Percentiles rank a stretch among this genome's conserved stretches.
Evolutionary conservation across 2,329 filamentous ascomycete species (phyloP).

Genomic region (Simplicillium sp.): DNA sequence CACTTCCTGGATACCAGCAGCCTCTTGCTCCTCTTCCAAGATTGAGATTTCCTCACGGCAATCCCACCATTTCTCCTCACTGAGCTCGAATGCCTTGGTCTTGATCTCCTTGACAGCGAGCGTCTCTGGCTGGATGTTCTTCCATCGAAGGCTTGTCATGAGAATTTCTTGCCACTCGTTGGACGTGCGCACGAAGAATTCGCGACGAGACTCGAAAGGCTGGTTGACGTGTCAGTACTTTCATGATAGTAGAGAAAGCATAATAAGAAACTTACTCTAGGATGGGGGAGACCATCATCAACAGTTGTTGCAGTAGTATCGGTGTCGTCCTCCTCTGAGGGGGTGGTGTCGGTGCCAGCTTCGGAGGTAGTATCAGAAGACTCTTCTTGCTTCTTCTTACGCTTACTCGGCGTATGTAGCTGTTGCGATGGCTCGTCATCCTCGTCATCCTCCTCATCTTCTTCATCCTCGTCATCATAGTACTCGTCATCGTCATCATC

Average conservation of each 20-base stretch:
- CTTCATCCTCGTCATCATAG: constrained; percentile 42
- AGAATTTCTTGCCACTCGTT: constrained; percentile 86
- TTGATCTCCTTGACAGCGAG: constrained; percentile 85
- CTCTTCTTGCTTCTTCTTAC: constrained; percentile 44
- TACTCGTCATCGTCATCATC: constrained; percentile 50
- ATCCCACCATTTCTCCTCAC: constrained; percentile 99
- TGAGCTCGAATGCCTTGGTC: constrained; percentile 78
- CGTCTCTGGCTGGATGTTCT: constrained; percentile 55
- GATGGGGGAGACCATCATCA: constrained; percentile 68
- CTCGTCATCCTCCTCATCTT: constrained; percentile 37
- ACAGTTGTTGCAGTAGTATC: constrained; percentile 42
- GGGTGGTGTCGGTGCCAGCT: constrained; percentile 11
- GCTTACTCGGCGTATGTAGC: constrained; percentile 41
- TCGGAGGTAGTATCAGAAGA: constrained; percentile 27
- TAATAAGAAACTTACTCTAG: constrained; percentile 32
- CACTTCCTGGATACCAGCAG: constrained; percentile 88
- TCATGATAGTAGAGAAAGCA: neutral
- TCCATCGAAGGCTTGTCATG: constrained; percentile 64
- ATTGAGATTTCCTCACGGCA: constrained; percentile 85
- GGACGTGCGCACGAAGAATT: constrained; percentile 84
- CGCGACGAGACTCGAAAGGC: constrained; percentile 82
- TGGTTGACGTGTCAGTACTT: constrained; percentile 24
- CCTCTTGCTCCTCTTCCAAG: constrained; percentile 93
- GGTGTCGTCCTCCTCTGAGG: constrained; percentile 34
- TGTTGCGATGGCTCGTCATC: constrained; percentile 35